Evolutionary conservation across 305 asterid genomes (phyloP).

Genomic region (Fraxinus ornus): DNA sequence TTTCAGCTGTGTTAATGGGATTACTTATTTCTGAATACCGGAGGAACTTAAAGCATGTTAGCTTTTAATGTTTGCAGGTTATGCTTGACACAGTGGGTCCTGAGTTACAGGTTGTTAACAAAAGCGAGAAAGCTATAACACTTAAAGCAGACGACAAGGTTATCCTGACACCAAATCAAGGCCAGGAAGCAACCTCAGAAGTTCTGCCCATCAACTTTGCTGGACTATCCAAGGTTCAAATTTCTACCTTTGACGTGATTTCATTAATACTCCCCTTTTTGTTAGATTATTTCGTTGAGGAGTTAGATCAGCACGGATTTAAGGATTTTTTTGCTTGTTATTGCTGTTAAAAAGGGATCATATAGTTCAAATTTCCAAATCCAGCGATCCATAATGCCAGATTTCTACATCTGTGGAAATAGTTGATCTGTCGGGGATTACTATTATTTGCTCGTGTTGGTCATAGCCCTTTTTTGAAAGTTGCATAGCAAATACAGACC

Average conservation of each 20-base stretch:
- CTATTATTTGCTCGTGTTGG: background rate
- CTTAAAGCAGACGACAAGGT: conserved; percentile 76
- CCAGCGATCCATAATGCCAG: background rate
- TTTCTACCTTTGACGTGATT: background rate
- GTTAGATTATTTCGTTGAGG: background rate
- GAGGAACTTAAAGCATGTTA: conserved; percentile 5
- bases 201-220: conserved; percentile 87
- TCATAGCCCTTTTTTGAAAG: background rate
- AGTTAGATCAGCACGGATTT: background rate
- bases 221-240: conserved; percentile 78
- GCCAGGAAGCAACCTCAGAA: conserved; percentile 78
- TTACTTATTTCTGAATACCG: background rate
- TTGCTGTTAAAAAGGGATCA: background rate
- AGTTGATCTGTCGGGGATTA: background rate
- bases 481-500: background rate
- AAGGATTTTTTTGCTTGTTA: background rate
- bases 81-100: conserved; percentile 95
- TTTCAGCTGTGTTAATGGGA: background rate
- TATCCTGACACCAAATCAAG: conserved; percentile 78
- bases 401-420: background rate
- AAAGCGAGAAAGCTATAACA: conserved; percentile 67
- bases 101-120: conserved; percentile 85
- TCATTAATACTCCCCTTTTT: background rate
- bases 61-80: conserved; percentile 48
- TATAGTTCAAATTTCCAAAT: background rate